Percentiles rank a stretch among this genome's conserved stretches.
Conservation (phyloP, 768 basidiomycete genomes). For the Cytidiella melzeri region DNA sequence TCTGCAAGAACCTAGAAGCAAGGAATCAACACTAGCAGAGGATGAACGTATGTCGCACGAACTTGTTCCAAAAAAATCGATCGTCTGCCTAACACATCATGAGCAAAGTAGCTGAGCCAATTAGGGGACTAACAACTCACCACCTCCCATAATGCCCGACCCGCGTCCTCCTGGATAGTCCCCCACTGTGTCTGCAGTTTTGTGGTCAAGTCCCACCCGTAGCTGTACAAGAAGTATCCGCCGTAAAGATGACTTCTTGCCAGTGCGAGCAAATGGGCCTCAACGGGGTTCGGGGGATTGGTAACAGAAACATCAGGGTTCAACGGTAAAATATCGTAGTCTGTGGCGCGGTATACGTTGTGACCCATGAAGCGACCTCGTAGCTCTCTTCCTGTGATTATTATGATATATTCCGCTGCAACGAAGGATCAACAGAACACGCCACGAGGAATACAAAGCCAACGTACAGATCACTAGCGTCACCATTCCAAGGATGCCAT, state of each 20-base stretch:
- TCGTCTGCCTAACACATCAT: constrained; percentile 67
- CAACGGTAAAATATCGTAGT: constrained; percentile 88
- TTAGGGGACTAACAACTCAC: constrained; percentile 35
- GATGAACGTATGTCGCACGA: constrained; percentile 9
- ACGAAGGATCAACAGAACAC: not conserved
- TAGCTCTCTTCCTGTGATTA: constrained; percentile 78
- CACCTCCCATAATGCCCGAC: constrained; percentile 68
- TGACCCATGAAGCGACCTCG: constrained; percentile 77
- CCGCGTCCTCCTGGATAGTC: constrained; percentile 41
- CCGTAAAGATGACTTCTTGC: constrained; percentile 76
- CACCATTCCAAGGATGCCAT: constrained; percentile 72
- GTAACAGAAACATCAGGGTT: constrained; percentile 62
- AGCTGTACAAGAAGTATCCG: constrained; percentile 87
- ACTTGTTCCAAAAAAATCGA: constrained; percentile 98
- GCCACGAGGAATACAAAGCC: not conserved
- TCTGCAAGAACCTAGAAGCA: constrained; percentile 49
- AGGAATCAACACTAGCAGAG: not conserved
- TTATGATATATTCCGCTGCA: constrained; percentile 88
- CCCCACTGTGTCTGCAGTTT: constrained; percentile 80
- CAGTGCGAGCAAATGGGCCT: constrained; percentile 81
- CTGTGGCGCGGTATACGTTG: constrained; percentile 83
- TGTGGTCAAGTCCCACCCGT: constrained; percentile 85
- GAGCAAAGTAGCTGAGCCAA: constrained; percentile 1
- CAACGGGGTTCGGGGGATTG: constrained; percentile 75
- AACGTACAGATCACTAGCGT: constrained; percentile 68